Conservation (phyloP, 495 filamentous ascomycete species). For the Xylaria flabelliformis region DNA sequence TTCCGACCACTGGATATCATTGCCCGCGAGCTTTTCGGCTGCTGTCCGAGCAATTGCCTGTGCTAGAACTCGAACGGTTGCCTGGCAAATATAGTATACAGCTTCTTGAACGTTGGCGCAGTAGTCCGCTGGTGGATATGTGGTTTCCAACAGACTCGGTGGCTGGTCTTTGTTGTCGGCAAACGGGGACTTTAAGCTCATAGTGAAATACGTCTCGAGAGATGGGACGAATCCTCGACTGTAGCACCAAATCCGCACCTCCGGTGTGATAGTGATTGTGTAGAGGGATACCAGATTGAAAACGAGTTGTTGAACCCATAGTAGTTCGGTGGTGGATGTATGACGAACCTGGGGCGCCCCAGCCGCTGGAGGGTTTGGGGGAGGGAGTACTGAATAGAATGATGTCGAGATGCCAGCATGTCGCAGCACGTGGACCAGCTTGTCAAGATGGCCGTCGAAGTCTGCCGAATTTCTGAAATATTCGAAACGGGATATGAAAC, state of each 20-base stretch:
- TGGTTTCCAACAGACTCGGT: constrained; percentile 31
- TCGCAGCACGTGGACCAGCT: constrained; percentile 33
- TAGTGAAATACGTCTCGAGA: constrained; percentile 40
- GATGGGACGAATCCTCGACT: constrained; percentile 35
- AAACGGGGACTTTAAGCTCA: constrained; percentile 41
- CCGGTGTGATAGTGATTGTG: constrained; percentile 49
- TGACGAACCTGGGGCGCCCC: constrained; percentile 20
- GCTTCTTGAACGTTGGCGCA: constrained; percentile 36
- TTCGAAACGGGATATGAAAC: constrained; percentile 36
- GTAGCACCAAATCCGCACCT: constrained; percentile 42
- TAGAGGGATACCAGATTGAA: constrained; percentile 38
- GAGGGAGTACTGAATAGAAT: constrained; percentile 28
- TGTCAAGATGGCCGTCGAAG: constrained; percentile 33
- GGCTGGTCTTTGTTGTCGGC: constrained; percentile 21
- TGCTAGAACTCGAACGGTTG: constrained; percentile 30
- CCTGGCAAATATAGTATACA: constrained; percentile 39
- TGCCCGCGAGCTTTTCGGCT: constrained; percentile 21
- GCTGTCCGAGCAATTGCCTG: constrained; percentile 26
- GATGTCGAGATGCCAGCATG: constrained; percentile 38
- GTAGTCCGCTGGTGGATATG: constrained; percentile 38
- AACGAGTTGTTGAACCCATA: constrained; percentile 36
- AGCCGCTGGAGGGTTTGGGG: constrained; percentile 19
- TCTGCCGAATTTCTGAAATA: constrained; percentile 33
- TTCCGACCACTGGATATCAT: constrained; percentile 32
- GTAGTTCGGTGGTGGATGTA: constrained; percentile 37